Evolutionary conservation across 441 rosid genomes (phyloP), one percentile per base, ranked within the genome.

Genomic region (Hura crepitans): DNA sequence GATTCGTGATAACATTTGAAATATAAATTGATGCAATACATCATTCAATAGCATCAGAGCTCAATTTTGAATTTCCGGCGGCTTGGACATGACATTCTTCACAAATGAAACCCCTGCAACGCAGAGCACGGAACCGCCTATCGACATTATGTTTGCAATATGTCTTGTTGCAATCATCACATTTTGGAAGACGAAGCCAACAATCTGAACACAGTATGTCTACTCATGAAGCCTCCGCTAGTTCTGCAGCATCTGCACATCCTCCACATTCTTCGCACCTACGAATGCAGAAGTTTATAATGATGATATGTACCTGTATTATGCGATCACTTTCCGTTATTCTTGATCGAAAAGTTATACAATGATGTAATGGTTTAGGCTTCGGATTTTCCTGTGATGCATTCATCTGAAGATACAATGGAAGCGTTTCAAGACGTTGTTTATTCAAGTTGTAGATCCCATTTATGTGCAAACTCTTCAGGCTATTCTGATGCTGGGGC

Each of bases 171-270:
- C 99, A 92, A 53, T 80, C 78, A 55, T 74, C 77, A 57, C 99
- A 95, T 75, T 92, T 92, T 0, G 93, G 86, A 50, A 92, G 87
- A 59, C 18, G 78, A 72, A 89, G 81, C 97, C 99, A 95, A 67
- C 97, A 92, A 7, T 71, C 72, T 53, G 77, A 79, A 74, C 97
- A 92, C 71, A 90, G 37, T 7, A 73, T 51, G 25, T 86, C 93
- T 0, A 51, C 56, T 30, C 97, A 92, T 9, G 79, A 81, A 30
- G 89, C 71, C 65, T 85, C 88, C 64, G 85, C 94, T 43, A 62
- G 22, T 62, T 87, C 91, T 1, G 77, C 89, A 14, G 62, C 31
- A 27, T 76, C 73, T 2, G 83, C 66, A 20, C 97, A 92, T 43
- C 71, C 73, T 0, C 87, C 81, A 8, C 99, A 92, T 78, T 89